These are phyloP conservation scores for Nepenthes gracilis DNA, from an alignment of 148 eudicot genomes.

Conservation along the genomic window DNA sequence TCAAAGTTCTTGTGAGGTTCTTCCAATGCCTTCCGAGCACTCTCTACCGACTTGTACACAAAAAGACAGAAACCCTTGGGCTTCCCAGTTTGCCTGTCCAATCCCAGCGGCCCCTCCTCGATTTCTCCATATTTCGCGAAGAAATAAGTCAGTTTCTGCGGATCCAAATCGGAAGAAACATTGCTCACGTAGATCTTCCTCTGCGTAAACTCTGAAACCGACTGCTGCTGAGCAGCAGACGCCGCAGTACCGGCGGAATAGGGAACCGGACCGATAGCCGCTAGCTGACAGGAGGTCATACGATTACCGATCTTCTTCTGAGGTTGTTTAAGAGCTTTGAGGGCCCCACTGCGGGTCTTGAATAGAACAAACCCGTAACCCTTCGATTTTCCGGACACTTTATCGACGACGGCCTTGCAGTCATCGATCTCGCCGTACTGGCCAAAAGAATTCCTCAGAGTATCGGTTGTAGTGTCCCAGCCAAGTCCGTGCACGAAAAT, in stretches of 20 bases:
- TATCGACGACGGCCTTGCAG: slow-evolving; percentile 70
- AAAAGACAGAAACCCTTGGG: slow-evolving; percentile 80
- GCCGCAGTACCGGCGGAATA: slow-evolving; percentile 2
- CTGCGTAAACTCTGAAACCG: slow-evolving; percentile 64
- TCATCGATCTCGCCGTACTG: slow-evolving; percentile 86
- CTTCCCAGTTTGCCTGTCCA: slow-evolving; percentile 77
- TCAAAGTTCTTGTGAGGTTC: slow-evolving; percentile 86
- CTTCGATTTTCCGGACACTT: slow-evolving; percentile 65
- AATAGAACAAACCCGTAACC: slow-evolving; percentile 82
- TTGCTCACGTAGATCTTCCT: slow-evolving; percentile 90
- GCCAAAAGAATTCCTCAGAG: slow-evolving; percentile 30
- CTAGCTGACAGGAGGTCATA: slow-evolving; percentile 74
- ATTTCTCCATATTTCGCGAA: slow-evolving; percentile 79
- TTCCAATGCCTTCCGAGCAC: slow-evolving; percentile 68
- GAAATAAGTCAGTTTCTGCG: slow-evolving; percentile 36
- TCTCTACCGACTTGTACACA: slow-evolving; percentile 59
- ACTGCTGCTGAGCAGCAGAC: slow-evolving; percentile 8
- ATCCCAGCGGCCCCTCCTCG: slow-evolving; percentile 90
- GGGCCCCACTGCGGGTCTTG: slow-evolving; percentile 54
- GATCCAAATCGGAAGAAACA: slow-evolving; percentile 73
- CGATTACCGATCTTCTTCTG: slow-evolving; percentile 81
- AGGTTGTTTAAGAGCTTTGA: slow-evolving; percentile 52
- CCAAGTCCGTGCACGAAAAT: slow-evolving; percentile 91
- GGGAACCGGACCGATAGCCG: slow-evolving; percentile 73
- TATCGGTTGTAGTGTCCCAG: slow-evolving; percentile 76